phyloP scores from a whole-genome alignment of 805 yeast genomes.

The Ogataea thermomethanolica region DNA sequence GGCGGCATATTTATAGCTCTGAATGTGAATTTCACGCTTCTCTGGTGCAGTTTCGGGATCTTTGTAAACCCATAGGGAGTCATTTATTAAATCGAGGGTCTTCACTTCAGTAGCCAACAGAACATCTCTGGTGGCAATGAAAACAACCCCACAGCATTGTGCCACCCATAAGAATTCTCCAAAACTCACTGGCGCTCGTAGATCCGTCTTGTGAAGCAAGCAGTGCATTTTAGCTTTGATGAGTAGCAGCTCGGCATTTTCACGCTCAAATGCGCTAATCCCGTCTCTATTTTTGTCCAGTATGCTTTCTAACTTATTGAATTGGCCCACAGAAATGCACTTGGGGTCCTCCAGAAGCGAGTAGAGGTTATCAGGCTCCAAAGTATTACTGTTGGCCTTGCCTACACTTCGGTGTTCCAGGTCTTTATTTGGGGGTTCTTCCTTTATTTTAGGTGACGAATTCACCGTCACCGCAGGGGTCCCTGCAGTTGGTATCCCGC shows the following conservation, averaged over 20 bases:
- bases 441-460: not conserved
- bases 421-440: not conserved
- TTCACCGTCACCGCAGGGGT: too few relatives aligned
- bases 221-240: constrained; percentile 7
- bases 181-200: constrained; percentile 1
- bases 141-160: constrained; percentile 1
- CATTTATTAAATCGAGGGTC: not conserved
- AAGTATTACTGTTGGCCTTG: not conserved
- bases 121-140: constrained; percentile 2
- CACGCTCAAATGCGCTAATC: not conserved
- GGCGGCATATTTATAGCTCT: not conserved
- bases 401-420: not conserved
- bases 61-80: constrained; percentile 2
- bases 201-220: not conserved
- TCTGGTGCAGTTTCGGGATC: not conserved
- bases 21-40: not conserved
- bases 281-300: not conserved
- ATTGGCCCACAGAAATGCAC: constrained; percentile 1
- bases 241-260: constrained; percentile 2
- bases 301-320: not conserved
- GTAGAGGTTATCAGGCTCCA: not conserved
- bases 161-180: constrained; percentile 5
- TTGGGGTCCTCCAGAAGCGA: not conserved
- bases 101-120: constrained; percentile 2
- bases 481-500: not conserved